Conservation (phyloP, 2,329 filamentous ascomycete genomes). For the Parascedosporium putredinis region DNA sequence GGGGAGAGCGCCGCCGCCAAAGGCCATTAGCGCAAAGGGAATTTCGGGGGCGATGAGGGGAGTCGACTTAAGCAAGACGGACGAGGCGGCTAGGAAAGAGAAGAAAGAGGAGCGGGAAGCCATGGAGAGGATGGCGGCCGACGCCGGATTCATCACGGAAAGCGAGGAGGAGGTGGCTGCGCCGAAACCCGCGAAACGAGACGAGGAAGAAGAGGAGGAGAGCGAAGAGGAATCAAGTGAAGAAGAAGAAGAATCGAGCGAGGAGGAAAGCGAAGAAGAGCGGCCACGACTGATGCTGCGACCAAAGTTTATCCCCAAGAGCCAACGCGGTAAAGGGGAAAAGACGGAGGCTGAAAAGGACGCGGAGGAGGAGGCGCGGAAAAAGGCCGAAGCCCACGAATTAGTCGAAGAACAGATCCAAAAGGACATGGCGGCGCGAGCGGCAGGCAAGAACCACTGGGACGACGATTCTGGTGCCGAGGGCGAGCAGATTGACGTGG, state of each 20-base stretch:
- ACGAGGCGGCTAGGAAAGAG: constrained; percentile 33
- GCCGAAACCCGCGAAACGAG: no score
- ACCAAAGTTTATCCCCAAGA: constrained; percentile 54
- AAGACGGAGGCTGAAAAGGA: constrained; percentile 23
- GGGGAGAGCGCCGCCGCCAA: constrained; percentile 40
- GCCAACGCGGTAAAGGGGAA: constrained; percentile 29
- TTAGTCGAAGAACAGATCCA: constrained; percentile 83
- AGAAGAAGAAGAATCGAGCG: constrained; percentile 21
- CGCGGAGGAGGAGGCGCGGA: constrained; percentile 49
- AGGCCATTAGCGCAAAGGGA: constrained; percentile 43
- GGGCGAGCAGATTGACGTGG: constrained; percentile 61
- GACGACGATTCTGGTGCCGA: constrained; percentile 62
- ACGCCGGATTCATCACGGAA: constrained; percentile 55
- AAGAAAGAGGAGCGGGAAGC: constrained; percentile 6
- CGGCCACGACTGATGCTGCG: constrained; percentile 50
- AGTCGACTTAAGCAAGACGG: constrained; percentile 39
- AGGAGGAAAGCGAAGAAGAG: constrained; percentile 41
- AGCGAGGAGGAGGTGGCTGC: constrained; percentile 29
- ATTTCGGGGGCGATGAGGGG: constrained; percentile 44
- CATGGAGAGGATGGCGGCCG: constrained; percentile 37
- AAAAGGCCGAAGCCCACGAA: constrained; percentile 62
- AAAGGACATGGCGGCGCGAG: constrained; percentile 65
- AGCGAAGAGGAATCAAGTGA: constrained; percentile 27
- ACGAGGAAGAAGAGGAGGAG: constrained; percentile 28
- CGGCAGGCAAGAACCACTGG: constrained; percentile 74